phyloP scores from a whole-genome alignment of 2,329 filamentous ascomycete genomes.

The Ophiostoma perfectum region DNA sequence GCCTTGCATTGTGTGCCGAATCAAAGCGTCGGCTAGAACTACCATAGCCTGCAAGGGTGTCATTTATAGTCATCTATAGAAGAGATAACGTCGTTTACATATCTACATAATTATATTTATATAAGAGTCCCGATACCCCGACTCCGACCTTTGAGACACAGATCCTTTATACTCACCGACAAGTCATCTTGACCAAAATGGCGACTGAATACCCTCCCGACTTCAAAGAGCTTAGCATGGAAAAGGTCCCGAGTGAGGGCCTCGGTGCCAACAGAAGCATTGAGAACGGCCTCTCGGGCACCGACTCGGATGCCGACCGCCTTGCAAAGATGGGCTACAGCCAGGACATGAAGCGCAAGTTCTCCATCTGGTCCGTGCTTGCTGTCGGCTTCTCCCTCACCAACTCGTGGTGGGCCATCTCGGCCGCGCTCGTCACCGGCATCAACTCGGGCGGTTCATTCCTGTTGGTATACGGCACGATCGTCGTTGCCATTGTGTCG shows the following conservation, averaged over 20 bases:
- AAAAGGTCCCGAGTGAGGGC: not conserved
- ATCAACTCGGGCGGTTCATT: conserved; percentile 47
- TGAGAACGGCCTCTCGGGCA: not conserved
- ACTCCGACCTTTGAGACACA: not conserved
- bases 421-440: conserved; percentile 32
- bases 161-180: not conserved
- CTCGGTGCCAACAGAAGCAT: not conserved
- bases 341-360: conserved; percentile 23
- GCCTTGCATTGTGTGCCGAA: not conserved
- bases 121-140: too few species aligned
- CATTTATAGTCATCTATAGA: not conserved
- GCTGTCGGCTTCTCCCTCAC: conserved; percentile 23
- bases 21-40: not conserved
- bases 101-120: not conserved
- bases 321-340: conserved; percentile 22
- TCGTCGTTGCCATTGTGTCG: conserved; percentile 43
- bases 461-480: conserved; percentile 48
- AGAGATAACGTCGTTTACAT: not conserved
- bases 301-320: conserved; percentile 2
- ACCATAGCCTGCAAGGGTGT: not conserved
- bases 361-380: conserved; percentile 21
- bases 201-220: not conserved
- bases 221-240: not conserved
- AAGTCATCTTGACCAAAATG: not conserved
- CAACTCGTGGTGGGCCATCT: conserved; percentile 22